A percentile compares a stretch with the other conserved stretches of the same genome.
Conservation (phyloP, 1,284 basidiomycete genomes). For the Cryptococcus sp. region DNA sequence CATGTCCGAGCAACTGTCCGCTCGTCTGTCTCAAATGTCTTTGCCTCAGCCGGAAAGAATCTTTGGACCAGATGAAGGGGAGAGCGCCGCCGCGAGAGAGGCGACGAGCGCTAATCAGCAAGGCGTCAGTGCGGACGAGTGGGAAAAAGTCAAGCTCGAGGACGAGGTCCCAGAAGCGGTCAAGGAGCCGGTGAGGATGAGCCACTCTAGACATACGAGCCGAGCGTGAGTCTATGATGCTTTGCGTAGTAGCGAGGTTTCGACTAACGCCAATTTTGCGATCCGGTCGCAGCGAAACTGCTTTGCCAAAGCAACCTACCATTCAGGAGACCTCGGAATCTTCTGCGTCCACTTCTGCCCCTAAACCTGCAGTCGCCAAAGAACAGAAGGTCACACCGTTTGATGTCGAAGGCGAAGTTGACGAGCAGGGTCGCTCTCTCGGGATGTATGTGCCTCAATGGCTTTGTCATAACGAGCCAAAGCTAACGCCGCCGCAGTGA, state of each 20-base stretch:
- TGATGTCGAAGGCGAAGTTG: slow-evolving; percentile 93
- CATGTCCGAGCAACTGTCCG: slow-evolving; percentile 50
- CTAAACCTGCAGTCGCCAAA: slow-evolving; percentile 21
- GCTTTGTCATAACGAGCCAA: not conserved
- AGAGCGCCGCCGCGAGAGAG: slow-evolving; percentile 20
- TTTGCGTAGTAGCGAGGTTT: not conserved
- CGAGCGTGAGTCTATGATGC: slow-evolving; percentile 33
- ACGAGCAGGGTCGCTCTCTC: slow-evolving; percentile 82
- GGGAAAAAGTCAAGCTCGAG: slow-evolving; percentile 50
- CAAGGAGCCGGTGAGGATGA: slow-evolving; percentile 42
- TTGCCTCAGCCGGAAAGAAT: slow-evolving; percentile 53
- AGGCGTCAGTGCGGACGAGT: slow-evolving; percentile 48
- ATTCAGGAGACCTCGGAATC: slow-evolving; percentile 20
- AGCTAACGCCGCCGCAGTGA: slow-evolving; percentile 58
- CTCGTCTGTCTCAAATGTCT: slow-evolving; percentile 48
- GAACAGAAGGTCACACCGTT: slow-evolving; percentile 95
- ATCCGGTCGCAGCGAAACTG: slow-evolving; percentile 8
- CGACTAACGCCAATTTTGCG: not conserved
- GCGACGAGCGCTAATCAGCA: slow-evolving; percentile 13
- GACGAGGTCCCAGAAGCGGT: slow-evolving; percentile 52
- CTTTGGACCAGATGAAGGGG: slow-evolving; percentile 46
- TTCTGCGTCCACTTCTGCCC: slow-evolving; percentile 15
- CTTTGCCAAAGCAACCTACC: slow-evolving; percentile 16
- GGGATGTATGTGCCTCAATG: slow-evolving; percentile 60
- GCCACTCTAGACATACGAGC: slow-evolving; percentile 42